Evolutionary conservation across 2,329 filamentous ascomycete species (phyloP).

Genomic region (Botrytis tulipae): DNA sequence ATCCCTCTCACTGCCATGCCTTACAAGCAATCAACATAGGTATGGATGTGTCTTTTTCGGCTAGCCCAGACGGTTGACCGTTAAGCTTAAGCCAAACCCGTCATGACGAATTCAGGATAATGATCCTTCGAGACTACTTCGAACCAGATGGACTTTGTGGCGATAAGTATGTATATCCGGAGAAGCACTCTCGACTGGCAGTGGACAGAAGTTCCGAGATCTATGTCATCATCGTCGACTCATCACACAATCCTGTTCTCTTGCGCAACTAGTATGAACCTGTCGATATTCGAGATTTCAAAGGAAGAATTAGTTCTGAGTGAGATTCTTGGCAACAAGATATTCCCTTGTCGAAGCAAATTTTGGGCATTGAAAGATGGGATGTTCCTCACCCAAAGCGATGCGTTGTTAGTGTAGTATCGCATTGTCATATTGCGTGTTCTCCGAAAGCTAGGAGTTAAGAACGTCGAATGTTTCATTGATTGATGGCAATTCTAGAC

Average conservation of each 20-base stretch:
- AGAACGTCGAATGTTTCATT: not conserved
- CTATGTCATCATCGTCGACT: not conserved
- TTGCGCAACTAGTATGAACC: not conserved
- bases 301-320: not conserved
- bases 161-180: not conserved
- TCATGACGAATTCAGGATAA: not conserved
- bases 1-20: not conserved
- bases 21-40: not conserved
- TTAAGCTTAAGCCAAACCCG: not conserved
- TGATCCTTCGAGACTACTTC: not conserved
- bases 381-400: not conserved
- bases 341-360: not conserved
- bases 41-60: not conserved
- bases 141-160: not conserved
- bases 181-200: not conserved
- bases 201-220: not conserved
- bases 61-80: not conserved
- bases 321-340: slow-evolving; percentile 2
- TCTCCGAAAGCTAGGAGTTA: not conserved
- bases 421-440: not conserved
- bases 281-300: not conserved
- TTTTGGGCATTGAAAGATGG: not conserved
- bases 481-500: not conserved
- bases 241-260: not conserved
- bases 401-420: not conserved